Percentiles rank a stretch among this genome's conserved stretches.
Evolutionary conservation across 805 yeast species (phyloP).

Genomic region (Saturnispora sekii): DNA sequence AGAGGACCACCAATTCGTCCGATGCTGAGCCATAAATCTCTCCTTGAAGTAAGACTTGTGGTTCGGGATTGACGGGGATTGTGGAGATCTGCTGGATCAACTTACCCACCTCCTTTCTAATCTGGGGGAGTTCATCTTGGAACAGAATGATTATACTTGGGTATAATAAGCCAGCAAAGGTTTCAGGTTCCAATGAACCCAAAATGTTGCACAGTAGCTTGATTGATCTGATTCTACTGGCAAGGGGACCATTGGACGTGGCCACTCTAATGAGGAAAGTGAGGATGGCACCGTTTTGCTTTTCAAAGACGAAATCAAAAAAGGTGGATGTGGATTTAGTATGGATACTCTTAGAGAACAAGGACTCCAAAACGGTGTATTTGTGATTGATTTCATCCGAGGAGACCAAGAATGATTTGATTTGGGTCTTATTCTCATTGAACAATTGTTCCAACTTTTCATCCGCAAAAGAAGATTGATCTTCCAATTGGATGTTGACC

Average conservation of each 20-base stretch:
- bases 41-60: slow-evolving; percentile 37
- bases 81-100: slow-evolving; percentile 29
- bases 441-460: slow-evolving; percentile 15
- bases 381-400: slow-evolving; percentile 26
- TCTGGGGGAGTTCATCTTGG: slow-evolving; percentile 37
- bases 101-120: slow-evolving; percentile 38
- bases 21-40: slow-evolving; percentile 48
- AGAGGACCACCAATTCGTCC: slow-evolving; percentile 41
- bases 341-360: slow-evolving; percentile 36
- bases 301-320: slow-evolving; percentile 14
- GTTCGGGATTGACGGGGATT: slow-evolving; percentile 24
- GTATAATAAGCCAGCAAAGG: slow-evolving; percentile 40
- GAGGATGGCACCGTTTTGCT: slow-evolving; percentile 25
- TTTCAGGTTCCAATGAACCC: slow-evolving; percentile 26
- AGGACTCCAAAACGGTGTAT: slow-evolving; percentile 33
- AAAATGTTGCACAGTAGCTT: slow-evolving; percentile 29
- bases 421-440: slow-evolving; percentile 10
- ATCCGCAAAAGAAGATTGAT: slow-evolving; percentile 9
- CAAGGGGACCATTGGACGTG: slow-evolving; percentile 48
- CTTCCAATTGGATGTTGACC: slow-evolving; percentile 20
- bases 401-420: slow-evolving; percentile 29
- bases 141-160: slow-evolving; percentile 52
- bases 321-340: slow-evolving; percentile 13
- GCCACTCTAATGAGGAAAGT: slow-evolving; percentile 52
- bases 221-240: slow-evolving; percentile 44